Evolutionary conservation across 805 yeast genomes (phyloP), one percentile per base, ranked within the genome.

Genomic region (Kodamaea jinghongensis): DNA sequence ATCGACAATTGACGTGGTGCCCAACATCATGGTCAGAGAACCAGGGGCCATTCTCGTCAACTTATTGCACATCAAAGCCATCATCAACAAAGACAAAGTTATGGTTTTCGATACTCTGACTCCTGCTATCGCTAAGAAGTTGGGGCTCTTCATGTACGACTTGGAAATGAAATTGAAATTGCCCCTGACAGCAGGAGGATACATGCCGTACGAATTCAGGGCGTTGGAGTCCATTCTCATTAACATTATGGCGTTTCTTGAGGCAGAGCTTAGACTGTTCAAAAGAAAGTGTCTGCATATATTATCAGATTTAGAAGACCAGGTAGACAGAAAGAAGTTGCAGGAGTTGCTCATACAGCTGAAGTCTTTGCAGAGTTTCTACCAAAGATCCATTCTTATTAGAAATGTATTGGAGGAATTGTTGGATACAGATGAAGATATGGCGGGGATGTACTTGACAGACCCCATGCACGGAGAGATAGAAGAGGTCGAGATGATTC

Each of bases 71-170:
- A 88, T 93, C 36, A 84, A 93, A 48, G 98, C 97, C 1, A 70
- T 93, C 34, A 78, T 93, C n/a, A 86, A 84, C 51, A 73, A 78
- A 30, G 87, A 91, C 52, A 68, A 74, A 46, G 95, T 93, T 7
- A 74, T 86, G 63, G 75, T 93, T 1, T 93, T 93, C 60, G 98
- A 93, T 54, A 81, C 87, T 10, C 70, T 81, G 38, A 77, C 64
- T 38, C 75, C 83, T 2, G 72, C 76, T n/a, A 75, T 79, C n/a
- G 86, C 91, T 0, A 71, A 80, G 11, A 77, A 77, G 44, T 58
- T 87, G 39, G 86, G 96, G 12, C 68, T 85, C 38, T 79, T 90
- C 51, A 81, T 90, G 73, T 87, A 88, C 59, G 96, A 90, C 60
- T 63, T 90, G 40, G 93, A 85, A 52, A 70, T 81, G 40, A 87